Evolutionary conservation across 805 yeast species (phyloP), one percentile per base, ranked within the genome.

Genomic region (Starmerella vaccinii): DNA sequence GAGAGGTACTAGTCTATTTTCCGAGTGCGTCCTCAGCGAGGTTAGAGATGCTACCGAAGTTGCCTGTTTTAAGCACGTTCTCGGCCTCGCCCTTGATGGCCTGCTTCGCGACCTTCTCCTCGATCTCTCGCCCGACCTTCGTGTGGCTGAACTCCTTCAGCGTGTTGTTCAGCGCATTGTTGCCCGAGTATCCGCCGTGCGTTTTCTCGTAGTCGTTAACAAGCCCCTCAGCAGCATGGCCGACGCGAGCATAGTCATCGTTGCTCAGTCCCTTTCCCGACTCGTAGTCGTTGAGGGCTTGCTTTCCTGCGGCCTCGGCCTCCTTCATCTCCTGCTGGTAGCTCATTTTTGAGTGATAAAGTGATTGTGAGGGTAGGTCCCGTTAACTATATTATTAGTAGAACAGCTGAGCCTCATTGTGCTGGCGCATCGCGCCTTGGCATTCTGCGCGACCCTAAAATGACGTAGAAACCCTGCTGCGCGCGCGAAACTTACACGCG

Each of bases 11-110:
- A 32, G 5, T 21, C n/a, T 37, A 38, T 23, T 33, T 44, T 27
- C 21, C 12, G 15, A 45, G 32, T 12, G 24, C 24, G 10, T 33
- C 16, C 21, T 34, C 40, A 5, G 32, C 48, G 5, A 24, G 24
- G 21, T 34, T 16, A 1, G 48, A 5, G 26, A 45, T 27, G 24
- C 41, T 21, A 26, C 48, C 48, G 41, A 45, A 45, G 18, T 33
- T 34, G 32, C 48, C 48, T 5, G 32, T 12, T n/a, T 45, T 34
- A 27, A 45, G 34, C 19, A 38, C 41, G 41, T 45, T 45, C 41
- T 45, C 19, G 18, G 48, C 48, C 33, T 45, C 48, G 29, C 35
- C 7, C 41, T 45, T 45, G 26, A 45, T 34, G 33, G 48, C 48
- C 41, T 35, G 48, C 41, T 45, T 45, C 15, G 48, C 48, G 16